Base-by-base conservation (phyloP, 2,329 filamentous ascomycete species). In the Aspergillus quadricinctus region DNA sequence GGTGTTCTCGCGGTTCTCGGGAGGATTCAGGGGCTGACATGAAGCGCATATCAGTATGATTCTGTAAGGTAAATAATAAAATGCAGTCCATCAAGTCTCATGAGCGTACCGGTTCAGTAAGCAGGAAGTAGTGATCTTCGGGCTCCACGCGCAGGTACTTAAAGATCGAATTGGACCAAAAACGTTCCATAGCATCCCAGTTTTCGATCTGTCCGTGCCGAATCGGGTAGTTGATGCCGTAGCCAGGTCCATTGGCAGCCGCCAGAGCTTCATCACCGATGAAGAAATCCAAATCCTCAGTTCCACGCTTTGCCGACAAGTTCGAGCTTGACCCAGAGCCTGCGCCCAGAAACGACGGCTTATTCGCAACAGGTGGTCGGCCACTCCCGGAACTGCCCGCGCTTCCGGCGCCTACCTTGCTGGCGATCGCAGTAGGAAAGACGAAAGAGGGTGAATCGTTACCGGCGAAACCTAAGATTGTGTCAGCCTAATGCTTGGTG, bases 101-200 rank as follows among this genome's bases (percentile, higher is more conserved):
- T 46, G 19, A 23, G 6, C 87, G 73, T 83, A 96, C 92, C 58
- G 94, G 94, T 75, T 99, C 94, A 59, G 94, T 99, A 58, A 99
- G 86, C 61, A 99, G 86, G 77, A 99, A 99, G 80, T 96, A 92
- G 77, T 99, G 94, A 73, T 99, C 94, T 78, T 99, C 94, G 29
- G 94, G 94, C 78, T 99, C 94, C 65, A 99, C 94, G 68, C 94
- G 87, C 53, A 99, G 84, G 72, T 99, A 99, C 76, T 99, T 99
- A 85, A 99, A 99, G 78, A 99, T 99, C 61, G 94, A 99, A 80
- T 97, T 97, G 65, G 95, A 97, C 94, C 94, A 99, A 80, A 97
- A 99, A 61, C 94, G 88, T 77, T 99, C 94, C 94, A 99, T 99
- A 70, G 97, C 90, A 77, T 99, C 94, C 94, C 94, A 99, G 74